Conservation (phyloP, 2,329 filamentous ascomycete genomes). For the Polytolypa hystricis region DNA sequence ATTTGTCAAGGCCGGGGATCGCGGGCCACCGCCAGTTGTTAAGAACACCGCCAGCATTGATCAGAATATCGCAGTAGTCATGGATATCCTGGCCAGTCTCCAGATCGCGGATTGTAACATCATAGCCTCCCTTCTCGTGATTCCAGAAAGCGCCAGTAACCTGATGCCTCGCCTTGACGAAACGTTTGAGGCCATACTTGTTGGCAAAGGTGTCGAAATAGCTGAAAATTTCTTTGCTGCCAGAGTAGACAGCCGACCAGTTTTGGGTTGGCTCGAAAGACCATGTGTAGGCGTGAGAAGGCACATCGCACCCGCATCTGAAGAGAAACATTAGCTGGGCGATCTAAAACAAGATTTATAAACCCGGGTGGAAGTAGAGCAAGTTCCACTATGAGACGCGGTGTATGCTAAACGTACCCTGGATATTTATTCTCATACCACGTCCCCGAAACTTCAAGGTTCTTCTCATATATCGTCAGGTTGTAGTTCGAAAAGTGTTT, state of each 20-base stretch:
- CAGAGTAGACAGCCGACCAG: constrained; percentile 33
- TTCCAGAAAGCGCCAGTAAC: constrained; percentile 32
- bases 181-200: constrained; percentile 30
- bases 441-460: constrained; percentile 22
- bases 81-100: constrained; percentile 9
- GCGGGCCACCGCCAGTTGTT: constrained; percentile 36
- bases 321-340: too few species aligned
- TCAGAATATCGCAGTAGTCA: constrained; percentile 24
- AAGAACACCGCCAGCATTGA: constrained; percentile 29
- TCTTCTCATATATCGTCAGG: constrained; percentile 19
- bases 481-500: constrained; percentile 13
- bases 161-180: constrained; percentile 27
- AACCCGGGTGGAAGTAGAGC: too few species aligned
- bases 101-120: constrained; percentile 19
- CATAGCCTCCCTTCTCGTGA: constrained; percentile 26
- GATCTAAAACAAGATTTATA: too few species aligned
- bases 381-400: background rate
- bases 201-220: constrained; percentile 30
- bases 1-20: constrained; percentile 36
- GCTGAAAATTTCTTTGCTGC: constrained; percentile 30
- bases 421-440: constrained; percentile 23
- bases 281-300: constrained; percentile 29
- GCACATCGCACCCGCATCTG: constrained; percentile 34
- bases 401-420: background rate
- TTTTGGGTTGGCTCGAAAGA: constrained; percentile 32